Conservation (phyloP, 2,329 filamentous ascomycete species). For the Clarireedia monteithiana region DNA sequence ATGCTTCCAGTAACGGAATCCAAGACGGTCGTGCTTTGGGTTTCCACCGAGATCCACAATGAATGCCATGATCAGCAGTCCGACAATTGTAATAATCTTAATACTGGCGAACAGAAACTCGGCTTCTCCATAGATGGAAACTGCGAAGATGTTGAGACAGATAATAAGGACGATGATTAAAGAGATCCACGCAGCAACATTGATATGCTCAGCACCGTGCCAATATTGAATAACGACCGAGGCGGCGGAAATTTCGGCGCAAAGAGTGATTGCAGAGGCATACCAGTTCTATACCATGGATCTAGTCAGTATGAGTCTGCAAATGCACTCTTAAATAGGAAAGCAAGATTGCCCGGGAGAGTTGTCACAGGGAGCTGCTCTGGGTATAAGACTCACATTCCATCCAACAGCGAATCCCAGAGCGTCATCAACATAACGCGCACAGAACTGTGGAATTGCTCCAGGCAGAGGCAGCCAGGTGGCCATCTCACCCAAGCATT, state of each 20-base stretch:
- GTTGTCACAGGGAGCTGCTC: no score
- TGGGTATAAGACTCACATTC: slow-evolving; percentile 44
- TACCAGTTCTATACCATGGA: slow-evolving; percentile 25
- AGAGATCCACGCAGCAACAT: slow-evolving; percentile 30
- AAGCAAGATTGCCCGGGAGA: slow-evolving; percentile 55
- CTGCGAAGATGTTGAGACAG: slow-evolving; percentile 47
- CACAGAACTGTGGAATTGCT: slow-evolving; percentile 40
- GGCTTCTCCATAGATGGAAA: slow-evolving; percentile 50
- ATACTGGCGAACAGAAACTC: slow-evolving; percentile 54
- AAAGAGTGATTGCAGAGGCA: slow-evolving; percentile 25
- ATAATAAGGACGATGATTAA: slow-evolving; percentile 34
- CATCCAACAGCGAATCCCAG: slow-evolving; percentile 48
- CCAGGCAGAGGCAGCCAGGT: slow-evolving; percentile 45
- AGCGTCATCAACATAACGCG: slow-evolving; percentile 39
- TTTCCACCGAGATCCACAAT: slow-evolving; percentile 79
- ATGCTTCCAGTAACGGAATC: slow-evolving; percentile 60
- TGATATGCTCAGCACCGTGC: slow-evolving; percentile 27
- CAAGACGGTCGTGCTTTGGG: slow-evolving; percentile 61
- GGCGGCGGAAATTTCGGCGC: slow-evolving; percentile 44
- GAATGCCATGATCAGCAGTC: slow-evolving; percentile 69
- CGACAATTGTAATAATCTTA: slow-evolving; percentile 52
- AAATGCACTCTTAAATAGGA: not conserved
- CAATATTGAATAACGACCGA: slow-evolving; percentile 43
- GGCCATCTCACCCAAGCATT: slow-evolving; percentile 45
- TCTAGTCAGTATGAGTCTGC: slow-evolving; percentile 3